phyloP scores from a whole-genome alignment of 257 asterid genomes.

The Nicotiana attenuata region DNA sequence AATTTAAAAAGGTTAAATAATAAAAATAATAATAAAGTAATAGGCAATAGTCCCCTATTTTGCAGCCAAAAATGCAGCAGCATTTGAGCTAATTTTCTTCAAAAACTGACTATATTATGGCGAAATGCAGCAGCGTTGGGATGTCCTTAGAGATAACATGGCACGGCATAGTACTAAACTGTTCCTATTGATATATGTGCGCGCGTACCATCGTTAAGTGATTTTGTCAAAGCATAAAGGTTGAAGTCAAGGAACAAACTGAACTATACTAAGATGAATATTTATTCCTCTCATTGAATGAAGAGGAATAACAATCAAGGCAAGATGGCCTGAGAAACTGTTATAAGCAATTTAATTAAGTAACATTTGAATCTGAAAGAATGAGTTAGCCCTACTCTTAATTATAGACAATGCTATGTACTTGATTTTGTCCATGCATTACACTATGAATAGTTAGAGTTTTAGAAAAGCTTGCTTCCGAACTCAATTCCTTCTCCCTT shows the following conservation, averaged over 20 bases:
- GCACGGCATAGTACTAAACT: no score
- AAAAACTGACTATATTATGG: no score
- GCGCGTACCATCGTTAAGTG: no score
- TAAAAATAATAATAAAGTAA: no score
- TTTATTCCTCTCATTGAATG: neutral
- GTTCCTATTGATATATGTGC: no score
- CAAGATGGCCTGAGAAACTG: neutral
- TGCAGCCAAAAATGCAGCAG: no score
- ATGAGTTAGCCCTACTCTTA: neutral
- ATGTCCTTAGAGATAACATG: no score
- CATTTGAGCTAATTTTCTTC: no score
- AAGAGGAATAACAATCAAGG: neutral
- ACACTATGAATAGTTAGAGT: no score
- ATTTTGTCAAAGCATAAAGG: neutral
- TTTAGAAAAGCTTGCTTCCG: slow-evolving; percentile 66
- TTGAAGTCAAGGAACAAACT: neutral
- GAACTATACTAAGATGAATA: neutral
- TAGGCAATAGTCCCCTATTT: no score
- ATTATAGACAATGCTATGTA: neutral
- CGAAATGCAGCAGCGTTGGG: no score
- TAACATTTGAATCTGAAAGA: neutral
- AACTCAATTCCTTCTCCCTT: slow-evolving; percentile 27
- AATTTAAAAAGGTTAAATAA: no score
- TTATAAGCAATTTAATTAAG: neutral
- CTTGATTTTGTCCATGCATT: neutral